These are phyloP conservation scores for Pisolithus sp. DNA, from an alignment of 768 basidiomycete genomes.

Conservation along the genomic window DNA sequence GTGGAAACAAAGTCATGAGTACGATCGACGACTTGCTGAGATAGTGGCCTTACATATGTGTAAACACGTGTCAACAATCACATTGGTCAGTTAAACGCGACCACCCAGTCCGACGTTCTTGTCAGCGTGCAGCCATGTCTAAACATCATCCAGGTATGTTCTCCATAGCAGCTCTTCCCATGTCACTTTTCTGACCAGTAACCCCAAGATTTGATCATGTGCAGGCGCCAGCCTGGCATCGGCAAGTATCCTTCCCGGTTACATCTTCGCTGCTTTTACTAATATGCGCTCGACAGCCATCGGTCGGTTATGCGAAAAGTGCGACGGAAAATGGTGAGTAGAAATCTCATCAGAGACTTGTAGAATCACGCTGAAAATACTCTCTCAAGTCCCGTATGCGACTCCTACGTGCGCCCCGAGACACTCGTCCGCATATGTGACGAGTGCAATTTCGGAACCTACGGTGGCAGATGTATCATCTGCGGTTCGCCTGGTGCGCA, in stretches of 20 bases:
- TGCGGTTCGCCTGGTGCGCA: slow-evolving; percentile 87
- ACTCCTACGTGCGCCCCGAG: slow-evolving; percentile 98
- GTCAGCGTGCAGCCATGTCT: slow-evolving; percentile 47
- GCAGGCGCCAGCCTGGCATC: slow-evolving; percentile 94
- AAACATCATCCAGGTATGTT: slow-evolving; percentile 80
- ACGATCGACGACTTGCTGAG: too few species aligned
- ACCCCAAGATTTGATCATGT: slow-evolving; percentile 88
- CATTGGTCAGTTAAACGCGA: too few species aligned
- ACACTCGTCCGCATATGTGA: slow-evolving; percentile 98
- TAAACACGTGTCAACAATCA: too few species aligned
- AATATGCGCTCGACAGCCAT: slow-evolving; percentile 55
- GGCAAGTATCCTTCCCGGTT: slow-evolving; percentile 43
- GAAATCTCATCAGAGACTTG: not conserved
- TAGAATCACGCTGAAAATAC: not conserved
- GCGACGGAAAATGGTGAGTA: slow-evolving; percentile 96
- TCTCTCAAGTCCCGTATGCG: slow-evolving; percentile 91
- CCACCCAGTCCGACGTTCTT: not conserved
- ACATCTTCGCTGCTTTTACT: not conserved
- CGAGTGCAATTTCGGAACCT: slow-evolving; percentile 98
- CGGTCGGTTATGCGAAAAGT: slow-evolving; percentile 97
- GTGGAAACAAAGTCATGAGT: not conserved
- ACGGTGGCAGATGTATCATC: slow-evolving; percentile 96
- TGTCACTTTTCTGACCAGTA: not conserved
- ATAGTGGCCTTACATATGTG: too few species aligned
- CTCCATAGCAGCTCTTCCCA: not conserved